Conservation (phyloP, 1,284 basidiomycete genomes). For the Pseudozyma sp. region DNA sequence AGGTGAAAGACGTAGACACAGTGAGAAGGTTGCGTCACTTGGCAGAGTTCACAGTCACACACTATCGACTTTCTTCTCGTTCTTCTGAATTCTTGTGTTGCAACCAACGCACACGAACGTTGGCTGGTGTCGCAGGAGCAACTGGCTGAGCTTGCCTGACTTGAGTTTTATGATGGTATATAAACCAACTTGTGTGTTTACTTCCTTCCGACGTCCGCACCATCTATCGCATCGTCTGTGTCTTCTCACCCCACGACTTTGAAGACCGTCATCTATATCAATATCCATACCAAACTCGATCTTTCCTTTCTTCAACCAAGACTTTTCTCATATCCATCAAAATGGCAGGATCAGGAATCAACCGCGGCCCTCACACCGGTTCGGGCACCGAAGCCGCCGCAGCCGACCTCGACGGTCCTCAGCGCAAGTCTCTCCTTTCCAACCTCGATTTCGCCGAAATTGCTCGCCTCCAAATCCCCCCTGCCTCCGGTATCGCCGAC, state of each 20-base stretch:
- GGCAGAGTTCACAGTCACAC: neutral
- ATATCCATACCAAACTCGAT: neutral
- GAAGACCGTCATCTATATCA: neutral
- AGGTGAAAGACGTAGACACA: neutral
- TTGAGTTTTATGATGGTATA: too few species aligned
- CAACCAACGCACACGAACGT: too few species aligned
- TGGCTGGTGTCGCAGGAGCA: too few species aligned
- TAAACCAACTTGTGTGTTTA: too few species aligned
- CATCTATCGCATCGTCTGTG: too few species aligned
- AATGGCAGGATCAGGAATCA: conserved; percentile 39
- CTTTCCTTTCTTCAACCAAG: neutral
- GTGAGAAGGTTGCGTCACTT: conserved; percentile 14
- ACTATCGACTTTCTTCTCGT: neutral
- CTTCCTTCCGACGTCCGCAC: too few species aligned
- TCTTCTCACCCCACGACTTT: neutral
- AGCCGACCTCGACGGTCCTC: conserved; percentile 24
- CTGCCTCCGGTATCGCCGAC: conserved; percentile 34
- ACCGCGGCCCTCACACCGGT: conserved; percentile 40
- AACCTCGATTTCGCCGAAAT: conserved; percentile 37
- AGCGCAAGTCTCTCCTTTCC: conserved; percentile 31
- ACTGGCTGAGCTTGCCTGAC: too few species aligned
- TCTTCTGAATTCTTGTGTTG: neutral
- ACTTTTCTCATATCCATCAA: neutral
- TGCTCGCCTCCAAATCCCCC: conserved; percentile 30
- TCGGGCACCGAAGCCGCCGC: conserved; percentile 33